Evolutionary conservation across 768 basidiomycete genomes (phyloP), one percentile per base, ranked within the genome.

Genomic region (Exidia glandulosa): DNA sequence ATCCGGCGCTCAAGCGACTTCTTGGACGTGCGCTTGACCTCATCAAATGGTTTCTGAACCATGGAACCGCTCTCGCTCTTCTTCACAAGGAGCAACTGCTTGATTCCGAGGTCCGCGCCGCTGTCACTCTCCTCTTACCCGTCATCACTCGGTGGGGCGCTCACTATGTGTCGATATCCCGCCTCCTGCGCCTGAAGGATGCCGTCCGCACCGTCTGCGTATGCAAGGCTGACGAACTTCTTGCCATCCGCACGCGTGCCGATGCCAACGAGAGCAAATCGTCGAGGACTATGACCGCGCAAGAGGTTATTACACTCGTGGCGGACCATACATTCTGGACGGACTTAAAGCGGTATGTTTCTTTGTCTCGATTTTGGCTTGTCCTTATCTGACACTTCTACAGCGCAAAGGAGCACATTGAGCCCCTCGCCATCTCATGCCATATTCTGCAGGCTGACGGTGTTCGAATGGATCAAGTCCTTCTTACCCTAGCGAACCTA

Each of bases 1-100:
- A 61, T 31, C 16, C 37, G 19, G 25, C 7, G 5, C 61, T 71
- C 37, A 54, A 66, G 12, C 56, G 60, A n/a, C 60, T 59, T 37
- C 61, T 69, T 30, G 60, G 64, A 9, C 2, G 60, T 3, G 70
- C 67, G 1, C 16, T 64, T 0, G 65, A 66, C 25, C 12, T 65
- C 59, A 58, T 62, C 32, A 71, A 70, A 32, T 75, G 74, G 74
- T 67, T 74, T 52, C 70, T 71, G 56, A 70, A 68, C 47, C 73
- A 76, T 41, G 61, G 64, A n/a, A 47, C 60, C 23, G 70, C 70
- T 2, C 66, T 74, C 13, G 70, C 55, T 12, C 30, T 71, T 3
- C 64, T 75, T 31, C 52, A 57, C 14, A 16, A 61, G 5, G 69
- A 74, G 54, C 73, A 73, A 60, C 60, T 36, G 7, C 7, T 36